These are phyloP conservation scores for Mimosa bimucronata DNA, from an alignment of 306 rosid genomes.

Conservation along the genomic window DNA sequence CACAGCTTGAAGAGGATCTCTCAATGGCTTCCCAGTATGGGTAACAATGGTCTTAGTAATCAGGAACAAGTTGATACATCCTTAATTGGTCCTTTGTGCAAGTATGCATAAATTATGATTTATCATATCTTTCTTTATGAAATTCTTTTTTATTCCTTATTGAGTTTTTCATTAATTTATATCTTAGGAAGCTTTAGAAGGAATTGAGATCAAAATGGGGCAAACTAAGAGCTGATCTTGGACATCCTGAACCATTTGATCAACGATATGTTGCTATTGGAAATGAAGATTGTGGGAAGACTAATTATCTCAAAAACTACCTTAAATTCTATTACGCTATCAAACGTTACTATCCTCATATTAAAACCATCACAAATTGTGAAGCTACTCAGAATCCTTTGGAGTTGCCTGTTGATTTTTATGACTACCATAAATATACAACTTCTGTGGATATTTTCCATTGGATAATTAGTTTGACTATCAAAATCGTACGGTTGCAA, in stretches of 20 bases:
- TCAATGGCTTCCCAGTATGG: conserved; percentile 5
- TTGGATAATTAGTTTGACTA: not conserved
- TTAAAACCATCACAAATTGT: not conserved
- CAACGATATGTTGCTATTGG: conserved; percentile 56
- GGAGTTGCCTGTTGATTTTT: not conserved
- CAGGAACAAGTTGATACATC: not conserved
- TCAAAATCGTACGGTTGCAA: conserved; percentile 57
- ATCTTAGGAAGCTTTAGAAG: conserved; percentile 30
- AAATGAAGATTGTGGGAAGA: conserved; percentile 70
- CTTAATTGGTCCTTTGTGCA: not conserved
- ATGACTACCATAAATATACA: not conserved
- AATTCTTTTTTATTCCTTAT: not conserved
- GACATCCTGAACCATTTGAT: not conserved
- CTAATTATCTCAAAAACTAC: conserved; percentile 8
- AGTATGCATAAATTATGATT: not conserved
- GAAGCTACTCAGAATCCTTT: not conserved
- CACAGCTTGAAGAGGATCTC: conserved; percentile 86
- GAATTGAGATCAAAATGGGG: conserved; percentile 50
- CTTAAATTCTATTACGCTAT: not conserved
- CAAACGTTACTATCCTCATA: not conserved
- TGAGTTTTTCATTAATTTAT: not conserved
- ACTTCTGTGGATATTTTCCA: not conserved
- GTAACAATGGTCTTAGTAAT: not conserved
- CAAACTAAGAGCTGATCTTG: not conserved
- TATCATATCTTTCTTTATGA: not conserved